Evolutionary conservation across 1,284 basidiomycete species (phyloP), one percentile per base, ranked within the genome.

Genomic region (Polyporus tsugae): DNA sequence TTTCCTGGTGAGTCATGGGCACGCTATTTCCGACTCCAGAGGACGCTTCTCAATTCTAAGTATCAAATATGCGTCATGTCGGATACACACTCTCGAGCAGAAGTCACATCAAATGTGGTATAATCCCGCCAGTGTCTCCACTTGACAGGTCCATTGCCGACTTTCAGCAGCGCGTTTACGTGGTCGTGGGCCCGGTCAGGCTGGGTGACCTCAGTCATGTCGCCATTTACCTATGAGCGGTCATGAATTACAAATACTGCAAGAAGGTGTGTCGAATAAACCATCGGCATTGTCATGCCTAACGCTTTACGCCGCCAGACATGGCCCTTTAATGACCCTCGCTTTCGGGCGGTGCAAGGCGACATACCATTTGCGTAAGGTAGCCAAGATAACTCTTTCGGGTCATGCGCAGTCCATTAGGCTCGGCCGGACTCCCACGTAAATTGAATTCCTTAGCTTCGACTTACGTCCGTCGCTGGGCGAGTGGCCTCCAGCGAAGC

Each of bases 321-420:
- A 58, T 58, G 25, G 15, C 44, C 44, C 44, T 53, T 17, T 33
- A 53, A 33, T 53, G 53, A 22, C 25, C 52, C 29, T 29, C 17
- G 55, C 55, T 5, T 36, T 58, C n/a, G 35, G 19, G 55, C 19
- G n/a, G 55, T 22, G 46, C 22, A 58, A 58, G 33, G 36, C 11
- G 36, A 38, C 36, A 38, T 58, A 58, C 36, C 10, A 19, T 13
- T 58, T 58, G 35, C 35, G 36, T n/a, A n/a, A 36, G 36, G 19
- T 38, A 58, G 35, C n/a, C 35, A 58, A 38, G 55, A 10, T 13
- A 36, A n/a, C 55, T 19, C 36, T n/a, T 13, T 38, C n/a, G 55
- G 55, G 55, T 13, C 35, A 36, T 58, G 55, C 55, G 55, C 55
- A 22, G 55, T 58, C 55, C 55, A 19, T 58, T 58, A 58, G 35